These are phyloP conservation scores for Phialophora macrospora DNA, from an alignment of 2,329 filamentous ascomycete species.

Conservation along the genomic window DNA sequence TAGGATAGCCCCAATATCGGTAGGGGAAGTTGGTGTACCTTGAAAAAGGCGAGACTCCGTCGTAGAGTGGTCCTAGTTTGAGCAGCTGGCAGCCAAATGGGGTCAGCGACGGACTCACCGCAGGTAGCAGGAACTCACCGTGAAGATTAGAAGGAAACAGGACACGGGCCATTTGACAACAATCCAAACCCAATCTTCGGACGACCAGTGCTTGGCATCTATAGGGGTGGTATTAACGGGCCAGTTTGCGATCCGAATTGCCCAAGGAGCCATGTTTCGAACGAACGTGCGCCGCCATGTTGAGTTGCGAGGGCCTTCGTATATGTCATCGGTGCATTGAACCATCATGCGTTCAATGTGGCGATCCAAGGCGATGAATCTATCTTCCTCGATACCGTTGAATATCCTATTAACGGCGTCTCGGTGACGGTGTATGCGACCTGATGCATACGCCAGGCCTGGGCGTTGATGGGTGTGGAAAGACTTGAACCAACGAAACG, in stretches of 20 bases:
- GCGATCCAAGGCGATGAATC: constrained; percentile 11
- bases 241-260: constrained; percentile 24
- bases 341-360: constrained; percentile 24
- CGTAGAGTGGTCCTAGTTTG: constrained; percentile 5
- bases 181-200: constrained; percentile 15
- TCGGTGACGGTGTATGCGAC: constrained; percentile 13
- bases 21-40: constrained; percentile 13
- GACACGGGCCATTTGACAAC: constrained; percentile 19
- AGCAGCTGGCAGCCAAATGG: background rate
- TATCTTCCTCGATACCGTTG: constrained; percentile 15
- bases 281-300: constrained; percentile 25
- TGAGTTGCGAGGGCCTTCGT: constrained; percentile 10
- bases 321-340: constrained; percentile 20
- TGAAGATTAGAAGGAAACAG: constrained; percentile 9
- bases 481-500: constrained; percentile 12
- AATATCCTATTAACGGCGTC: constrained; percentile 13
- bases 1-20: constrained; percentile 23
- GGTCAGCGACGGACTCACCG: background rate
- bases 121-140: constrained; percentile 6
- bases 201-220: constrained; percentile 11
- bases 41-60: constrained; percentile 1
- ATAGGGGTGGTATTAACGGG: constrained; percentile 17
- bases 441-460: constrained; percentile 7
- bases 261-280: constrained; percentile 17
- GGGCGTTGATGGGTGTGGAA: constrained; percentile 12